Percentiles rank a stretch among this genome's conserved stretches.
Conservation (phyloP, 352 stramenopile genomes). For the Globisporangium barbulae region DNA sequence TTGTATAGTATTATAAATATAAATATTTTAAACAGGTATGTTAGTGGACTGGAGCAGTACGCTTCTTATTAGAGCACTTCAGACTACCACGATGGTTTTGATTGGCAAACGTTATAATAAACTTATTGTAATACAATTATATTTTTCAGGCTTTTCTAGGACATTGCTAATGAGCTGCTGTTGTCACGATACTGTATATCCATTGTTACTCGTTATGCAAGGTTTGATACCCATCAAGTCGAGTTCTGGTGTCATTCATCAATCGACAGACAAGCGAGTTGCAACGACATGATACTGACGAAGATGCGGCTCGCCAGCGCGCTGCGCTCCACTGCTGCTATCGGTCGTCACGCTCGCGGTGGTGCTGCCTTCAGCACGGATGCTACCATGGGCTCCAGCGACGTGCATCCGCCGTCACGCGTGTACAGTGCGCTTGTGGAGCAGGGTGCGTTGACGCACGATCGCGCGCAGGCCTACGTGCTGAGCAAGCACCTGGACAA, state of each 20-base stretch:
- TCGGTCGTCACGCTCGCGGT: not conserved
- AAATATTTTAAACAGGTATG: not conserved
- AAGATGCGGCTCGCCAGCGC: conserved; percentile 3
- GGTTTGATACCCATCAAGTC: not conserved
- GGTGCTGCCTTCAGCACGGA: too few species aligned
- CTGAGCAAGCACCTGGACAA: conserved; percentile 52
- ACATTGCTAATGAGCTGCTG: not conserved
- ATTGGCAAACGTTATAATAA: not conserved
- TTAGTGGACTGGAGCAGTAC: too few species aligned
- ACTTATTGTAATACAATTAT: too few species aligned
- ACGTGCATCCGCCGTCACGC: conserved; percentile 23
- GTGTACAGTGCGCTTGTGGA: conserved; percentile 29
- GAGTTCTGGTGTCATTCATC: not conserved
- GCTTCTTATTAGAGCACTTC: not conserved
- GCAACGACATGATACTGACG: not conserved
- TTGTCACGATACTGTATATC: not conserved
- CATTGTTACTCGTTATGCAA: not conserved
- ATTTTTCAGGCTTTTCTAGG: too few species aligned
- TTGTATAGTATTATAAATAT: too few species aligned
- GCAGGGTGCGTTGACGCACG: conserved; percentile 23
- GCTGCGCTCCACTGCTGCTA: not conserved
- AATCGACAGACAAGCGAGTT: not conserved
- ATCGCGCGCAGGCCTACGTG: conserved; percentile 31
- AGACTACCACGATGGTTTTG: not conserved
- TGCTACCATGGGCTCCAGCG: not conserved